Evolutionary conservation across 352 stramenopile species (phyloP).

Genomic region (Pythium utonaiense): DNA sequence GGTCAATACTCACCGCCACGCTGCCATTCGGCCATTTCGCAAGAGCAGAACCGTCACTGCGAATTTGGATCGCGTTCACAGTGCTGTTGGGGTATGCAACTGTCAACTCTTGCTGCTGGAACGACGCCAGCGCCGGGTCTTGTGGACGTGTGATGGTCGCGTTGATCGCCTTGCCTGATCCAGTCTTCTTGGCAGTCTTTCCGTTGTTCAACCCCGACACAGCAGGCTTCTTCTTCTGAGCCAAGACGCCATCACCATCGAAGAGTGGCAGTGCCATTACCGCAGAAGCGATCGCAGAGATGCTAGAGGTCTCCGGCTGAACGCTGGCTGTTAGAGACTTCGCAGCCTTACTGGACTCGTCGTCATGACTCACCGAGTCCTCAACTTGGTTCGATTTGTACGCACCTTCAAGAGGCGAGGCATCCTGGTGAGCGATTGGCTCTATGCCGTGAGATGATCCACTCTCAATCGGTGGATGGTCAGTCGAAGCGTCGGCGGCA

Average conservation of each 20-base stretch:
- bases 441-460: background rate
- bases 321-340: background rate
- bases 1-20: conserved; percentile 68
- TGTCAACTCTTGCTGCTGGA: conserved; percentile 37
- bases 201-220: background rate
- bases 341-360: background rate
- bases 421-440: background rate
- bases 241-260: conserved; percentile 30
- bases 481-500: conserved; percentile 21
- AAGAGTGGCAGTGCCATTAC: conserved; percentile 53
- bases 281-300: conserved; percentile 45
- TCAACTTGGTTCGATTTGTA: background rate
- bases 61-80: conserved; percentile 48
- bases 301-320: background rate
- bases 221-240: conserved; percentile 31
- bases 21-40: conserved; percentile 62
- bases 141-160: background rate
- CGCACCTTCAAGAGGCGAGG: background rate
- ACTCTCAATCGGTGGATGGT: background rate
- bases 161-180: conserved; percentile 20
- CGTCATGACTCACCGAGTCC: background rate
- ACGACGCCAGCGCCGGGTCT: conserved; percentile 10
- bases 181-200: conserved; percentile 5
- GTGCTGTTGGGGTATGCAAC: conserved; percentile 48
- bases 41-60: conserved; percentile 56